Conservation (phyloP, 306 rosid species). For the Spatholobus suberectus region DNA sequence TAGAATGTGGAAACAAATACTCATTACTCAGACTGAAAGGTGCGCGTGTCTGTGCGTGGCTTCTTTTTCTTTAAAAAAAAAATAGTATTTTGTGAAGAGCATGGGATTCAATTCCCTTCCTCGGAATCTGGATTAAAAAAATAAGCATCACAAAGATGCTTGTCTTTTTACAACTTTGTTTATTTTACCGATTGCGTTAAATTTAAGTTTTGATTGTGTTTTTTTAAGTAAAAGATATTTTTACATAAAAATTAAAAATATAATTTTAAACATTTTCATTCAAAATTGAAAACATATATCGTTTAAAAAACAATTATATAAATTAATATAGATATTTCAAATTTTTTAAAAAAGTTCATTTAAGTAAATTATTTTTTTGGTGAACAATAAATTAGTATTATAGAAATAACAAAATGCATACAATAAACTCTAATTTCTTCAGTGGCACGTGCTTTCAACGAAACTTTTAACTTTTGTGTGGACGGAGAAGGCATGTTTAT, state of each 20-base stretch:
- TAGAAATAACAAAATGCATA: neutral
- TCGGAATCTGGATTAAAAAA: neutral
- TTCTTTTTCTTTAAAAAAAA: neutral
- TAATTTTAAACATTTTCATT: no score
- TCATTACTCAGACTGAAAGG: neutral
- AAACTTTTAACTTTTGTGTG: neutral
- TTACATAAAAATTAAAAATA: no score
- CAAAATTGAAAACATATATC: no score
- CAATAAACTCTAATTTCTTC: neutral
- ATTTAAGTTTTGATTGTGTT: neutral
- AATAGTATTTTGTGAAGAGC: neutral
- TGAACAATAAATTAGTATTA: neutral
- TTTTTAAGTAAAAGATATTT: no score
- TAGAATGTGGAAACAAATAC: neutral
- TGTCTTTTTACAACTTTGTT: neutral
- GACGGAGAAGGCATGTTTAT: neutral
- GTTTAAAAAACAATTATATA: neutral
- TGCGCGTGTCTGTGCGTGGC: constrained; percentile 6
- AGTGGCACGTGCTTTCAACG: neutral
- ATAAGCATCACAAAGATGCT: neutral
- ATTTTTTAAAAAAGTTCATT: neutral
- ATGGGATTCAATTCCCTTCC: constrained; percentile 20
- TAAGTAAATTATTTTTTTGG: neutral
- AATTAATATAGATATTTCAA: neutral
- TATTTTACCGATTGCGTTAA: neutral